Conservation (phyloP, 2,329 filamentous ascomycete genomes). For the Pyrenochaeta sp. region DNA sequence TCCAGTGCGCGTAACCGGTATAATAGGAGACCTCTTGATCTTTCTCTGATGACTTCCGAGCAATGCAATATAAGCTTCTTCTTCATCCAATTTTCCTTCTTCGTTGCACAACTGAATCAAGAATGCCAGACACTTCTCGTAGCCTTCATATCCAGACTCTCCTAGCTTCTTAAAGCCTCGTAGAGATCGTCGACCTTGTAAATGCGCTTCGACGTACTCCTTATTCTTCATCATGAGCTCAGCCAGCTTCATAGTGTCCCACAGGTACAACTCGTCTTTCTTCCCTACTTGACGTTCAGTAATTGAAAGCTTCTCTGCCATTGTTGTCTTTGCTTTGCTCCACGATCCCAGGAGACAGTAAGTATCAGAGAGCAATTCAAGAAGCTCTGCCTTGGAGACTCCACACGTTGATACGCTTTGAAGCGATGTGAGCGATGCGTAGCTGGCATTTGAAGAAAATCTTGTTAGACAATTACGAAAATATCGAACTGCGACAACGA, state of each 20-base stretch:
- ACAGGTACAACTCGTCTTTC: conserved; percentile 21
- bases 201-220: conserved; percentile 28
- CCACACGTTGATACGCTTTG: conserved; percentile 8
- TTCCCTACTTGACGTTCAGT: conserved; percentile 26
- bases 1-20: background rate
- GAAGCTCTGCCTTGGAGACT: conserved; percentile 19
- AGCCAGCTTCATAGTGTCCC: conserved; percentile 21
- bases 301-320: conserved; percentile 29
- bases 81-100: conserved; percentile 25
- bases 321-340: conserved; percentile 20
- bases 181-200: conserved; percentile 26
- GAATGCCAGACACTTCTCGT: conserved; percentile 21
- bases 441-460: conserved; percentile 15
- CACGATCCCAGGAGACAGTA: conserved; percentile 18
- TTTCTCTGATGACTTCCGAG: conserved; percentile 10
- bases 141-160: conserved; percentile 12
- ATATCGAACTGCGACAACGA: conserved; percentile 18
- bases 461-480: conserved; percentile 26
- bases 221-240: conserved; percentile 24
- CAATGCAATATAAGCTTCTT: conserved; percentile 29
- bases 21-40: background rate
- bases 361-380: conserved; percentile 18
- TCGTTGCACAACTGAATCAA: conserved; percentile 23
- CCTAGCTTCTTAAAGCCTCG: conserved; percentile 28
- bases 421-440: conserved; percentile 10